phyloP scores from a whole-genome alignment of 805 yeast genomes.

The Candida silvicultrix region DNA sequence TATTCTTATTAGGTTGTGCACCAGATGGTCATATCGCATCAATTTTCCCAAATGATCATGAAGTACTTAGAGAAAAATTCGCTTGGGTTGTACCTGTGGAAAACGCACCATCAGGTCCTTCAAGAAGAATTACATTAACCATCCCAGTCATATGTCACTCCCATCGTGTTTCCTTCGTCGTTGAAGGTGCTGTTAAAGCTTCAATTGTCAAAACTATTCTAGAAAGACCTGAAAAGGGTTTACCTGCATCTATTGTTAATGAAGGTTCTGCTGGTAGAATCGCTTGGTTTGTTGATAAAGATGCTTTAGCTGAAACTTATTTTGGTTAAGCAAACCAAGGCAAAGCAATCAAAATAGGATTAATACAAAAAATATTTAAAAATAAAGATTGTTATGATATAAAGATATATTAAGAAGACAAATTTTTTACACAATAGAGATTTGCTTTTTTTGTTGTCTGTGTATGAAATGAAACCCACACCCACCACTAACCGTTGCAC shows the following conservation, averaged over 20 bases:
- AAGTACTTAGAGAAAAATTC: constrained; percentile 76
- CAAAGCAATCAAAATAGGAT: too few relatives aligned
- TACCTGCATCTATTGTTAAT: constrained; percentile 89
- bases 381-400: not conserved
- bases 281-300: constrained; percentile 96
- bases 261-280: constrained; percentile 97
- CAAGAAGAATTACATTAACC: constrained; percentile 79
- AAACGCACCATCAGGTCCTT: constrained; percentile 87
- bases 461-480: not conserved
- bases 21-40: constrained; percentile 98
- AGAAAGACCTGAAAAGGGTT: constrained; percentile 96
- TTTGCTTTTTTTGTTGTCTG: too few relatives aligned
- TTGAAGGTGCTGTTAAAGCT: constrained; percentile 93
- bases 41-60: constrained; percentile 84
- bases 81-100: constrained; percentile 96
- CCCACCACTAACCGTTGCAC: not conserved
- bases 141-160: constrained; percentile 95
- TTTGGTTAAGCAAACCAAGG: constrained; percentile 39
- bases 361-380: too few relatives aligned
- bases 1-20: constrained; percentile 90
- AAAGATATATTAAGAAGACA: not conserved
- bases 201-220: constrained; percentile 85
- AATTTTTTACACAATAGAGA: too few relatives aligned
- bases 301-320: constrained; percentile 63
- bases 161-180: constrained; percentile 87